Conservation (phyloP, 2,329 filamentous ascomycete species). For the Colletotrichum falcatum region DNA sequence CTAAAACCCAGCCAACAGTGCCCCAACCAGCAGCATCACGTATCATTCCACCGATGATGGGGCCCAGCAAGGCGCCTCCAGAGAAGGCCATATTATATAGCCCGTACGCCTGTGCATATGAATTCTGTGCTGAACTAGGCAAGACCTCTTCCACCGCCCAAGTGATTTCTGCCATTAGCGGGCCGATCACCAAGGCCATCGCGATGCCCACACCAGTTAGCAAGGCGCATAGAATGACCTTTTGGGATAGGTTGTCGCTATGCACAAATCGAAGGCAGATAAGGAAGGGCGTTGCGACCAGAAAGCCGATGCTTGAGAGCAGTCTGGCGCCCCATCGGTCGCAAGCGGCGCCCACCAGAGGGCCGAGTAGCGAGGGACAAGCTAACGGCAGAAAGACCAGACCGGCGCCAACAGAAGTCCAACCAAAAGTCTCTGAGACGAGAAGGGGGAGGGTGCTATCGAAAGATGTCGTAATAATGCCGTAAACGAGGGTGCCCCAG, state of each 20-base stretch:
- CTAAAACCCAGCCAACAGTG: neutral
- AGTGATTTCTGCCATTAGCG: conserved; percentile 53
- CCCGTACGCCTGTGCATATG: conserved; percentile 47
- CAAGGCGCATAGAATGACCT: conserved; percentile 45
- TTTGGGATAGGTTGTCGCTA: conserved; percentile 28
- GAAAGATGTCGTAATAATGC: conserved; percentile 49
- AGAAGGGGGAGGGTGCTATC: conserved; percentile 51
- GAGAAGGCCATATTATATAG: conserved; percentile 53
- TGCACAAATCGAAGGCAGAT: conserved; percentile 50
- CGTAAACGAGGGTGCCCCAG: conserved; percentile 51
- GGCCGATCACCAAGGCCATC: conserved; percentile 49
- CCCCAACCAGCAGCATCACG: conserved; percentile 49
- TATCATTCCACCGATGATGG: conserved; percentile 51
- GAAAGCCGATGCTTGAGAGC: conserved; percentile 50
- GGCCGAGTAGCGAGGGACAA: conserved; percentile 51
- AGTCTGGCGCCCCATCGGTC: conserved; percentile 53
- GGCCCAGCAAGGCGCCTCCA: conserved; percentile 49
- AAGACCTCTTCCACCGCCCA: conserved; percentile 46
- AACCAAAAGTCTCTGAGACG: conserved; percentile 47
- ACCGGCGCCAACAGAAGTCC: conserved; percentile 36
- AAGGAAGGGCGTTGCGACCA: conserved; percentile 50
- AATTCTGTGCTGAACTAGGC: conserved; percentile 43
- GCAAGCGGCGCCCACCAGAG: conserved; percentile 43
- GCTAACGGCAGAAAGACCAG: conserved; percentile 42
- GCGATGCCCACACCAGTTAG: conserved; percentile 49